Base-by-base conservation (phyloP, 1,284 basidiomycete species). In the Ceratobasidium sp. region DNA sequence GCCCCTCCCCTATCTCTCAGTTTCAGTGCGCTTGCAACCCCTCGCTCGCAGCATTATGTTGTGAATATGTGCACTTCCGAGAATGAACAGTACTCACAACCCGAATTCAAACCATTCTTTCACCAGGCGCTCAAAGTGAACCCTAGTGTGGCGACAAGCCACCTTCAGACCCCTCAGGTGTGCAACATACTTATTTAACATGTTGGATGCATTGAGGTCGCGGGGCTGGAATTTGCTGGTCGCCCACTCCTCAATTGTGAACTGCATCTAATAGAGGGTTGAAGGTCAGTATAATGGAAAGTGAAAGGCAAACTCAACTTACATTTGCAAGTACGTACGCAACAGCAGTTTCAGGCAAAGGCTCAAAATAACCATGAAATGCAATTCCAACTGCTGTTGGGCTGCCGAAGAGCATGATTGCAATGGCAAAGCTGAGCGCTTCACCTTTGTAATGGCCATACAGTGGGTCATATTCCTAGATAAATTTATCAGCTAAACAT, bases 121-220 rank as follows among this genome's bases (percentile, higher is more conserved):
- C 22, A 19, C 53, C 6, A 59, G 54, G 0, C 31, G 11, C 8
- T n/a, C 37, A 1, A 71, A 46, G 0, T 56, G 39, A 22, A 34
- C 48, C 24, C 29, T 43, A 0, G 68, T 56, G 0, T 2, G 9
- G 22, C 2, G 24, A 6, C 13, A 8, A 13, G 53, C 53, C 14
- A 14, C 58, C 41, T 59, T 58, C 5, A 72, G 24, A 5, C 69
- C 69, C 9, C 34, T 27, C 6, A 61, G 29, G 22, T 72, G 69
- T 7, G 69, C 43, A 4, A 59, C 46, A 43, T 62, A 72, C 29
- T 72, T 72, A 24, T 34, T 41, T 24, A 59, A 7, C 63, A 65
- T 65, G n/a, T 65, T 48, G 0, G 46, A 24, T 16, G 46, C 58
- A 24, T 62, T 62, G 29, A 72, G 58, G 1, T 72, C 69, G 4